Evolutionary conservation across 2,329 filamentous ascomycete genomes (phyloP).

Genomic region (Cytospora chrysosperma): DNA sequence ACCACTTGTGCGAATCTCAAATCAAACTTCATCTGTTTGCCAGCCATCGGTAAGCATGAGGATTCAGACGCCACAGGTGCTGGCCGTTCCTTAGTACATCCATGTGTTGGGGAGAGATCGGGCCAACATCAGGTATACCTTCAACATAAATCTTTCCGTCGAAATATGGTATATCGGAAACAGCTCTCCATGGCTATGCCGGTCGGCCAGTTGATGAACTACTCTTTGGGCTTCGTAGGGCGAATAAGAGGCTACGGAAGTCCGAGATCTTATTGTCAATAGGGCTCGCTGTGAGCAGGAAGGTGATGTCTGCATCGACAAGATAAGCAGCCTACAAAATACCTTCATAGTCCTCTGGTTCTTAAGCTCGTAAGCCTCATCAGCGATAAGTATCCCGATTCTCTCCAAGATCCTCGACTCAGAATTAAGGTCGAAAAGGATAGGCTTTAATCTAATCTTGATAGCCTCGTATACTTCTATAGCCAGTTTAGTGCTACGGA

Average conservation of each 20-base stretch:
- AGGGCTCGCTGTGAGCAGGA: conserved; percentile 12
- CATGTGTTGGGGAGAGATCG: neutral
- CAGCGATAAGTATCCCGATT: conserved; percentile 7
- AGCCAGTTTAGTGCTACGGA: neutral
- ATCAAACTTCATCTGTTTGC: neutral
- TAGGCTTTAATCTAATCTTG: neutral
- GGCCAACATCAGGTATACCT: neutral
- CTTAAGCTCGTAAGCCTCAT: conserved; percentile 14
- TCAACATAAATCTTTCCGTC: neutral
- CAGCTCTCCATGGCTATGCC: fast-evolving
- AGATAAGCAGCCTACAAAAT: conserved; percentile 6
- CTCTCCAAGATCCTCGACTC: neutral
- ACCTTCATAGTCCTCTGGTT: neutral
- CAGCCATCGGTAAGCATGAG: conserved; percentile 6
- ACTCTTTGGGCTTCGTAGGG: neutral
- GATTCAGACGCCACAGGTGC: conserved; percentile 13
- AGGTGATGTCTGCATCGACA: neutral
- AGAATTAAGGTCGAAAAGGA: conserved; percentile 2
- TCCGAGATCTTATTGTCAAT: conserved; percentile 10
- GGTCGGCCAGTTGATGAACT: conserved; percentile 1
- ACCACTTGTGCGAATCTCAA: neutral
- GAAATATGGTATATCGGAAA: neutral
- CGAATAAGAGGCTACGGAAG: conserved; percentile 8
- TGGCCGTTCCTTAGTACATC: conserved; percentile 8
- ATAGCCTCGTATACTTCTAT: conserved; percentile 2